Percentiles rank a stretch among this genome's conserved stretches.
phyloP scores from a whole-genome alignment of 176 grass and related monocot species.

The Triticum monococcum region DNA sequence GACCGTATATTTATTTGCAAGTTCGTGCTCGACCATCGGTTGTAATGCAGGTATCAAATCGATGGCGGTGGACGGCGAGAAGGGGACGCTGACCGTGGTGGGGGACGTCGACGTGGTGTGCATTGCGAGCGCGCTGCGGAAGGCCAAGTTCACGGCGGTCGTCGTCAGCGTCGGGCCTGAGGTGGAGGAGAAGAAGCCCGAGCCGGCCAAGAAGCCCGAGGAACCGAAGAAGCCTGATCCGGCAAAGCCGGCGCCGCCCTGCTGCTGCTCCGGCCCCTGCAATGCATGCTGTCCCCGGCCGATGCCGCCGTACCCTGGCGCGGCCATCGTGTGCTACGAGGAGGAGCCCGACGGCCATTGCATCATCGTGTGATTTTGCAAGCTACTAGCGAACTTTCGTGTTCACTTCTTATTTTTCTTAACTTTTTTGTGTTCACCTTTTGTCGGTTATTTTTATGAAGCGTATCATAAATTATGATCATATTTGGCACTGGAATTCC shows the following conservation, averaged over 20 bases:
- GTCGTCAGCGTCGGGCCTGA: conserved; percentile 63
- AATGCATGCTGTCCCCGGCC: background rate
- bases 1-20: background rate
- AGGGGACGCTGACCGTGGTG: conserved; percentile 55
- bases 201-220: conserved; percentile 31
- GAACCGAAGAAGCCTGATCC: conserved; percentile 14
- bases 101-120: conserved; percentile 56
- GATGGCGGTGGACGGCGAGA: conserved; percentile 51
- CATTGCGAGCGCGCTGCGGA: conserved; percentile 43
- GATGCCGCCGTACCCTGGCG: background rate
- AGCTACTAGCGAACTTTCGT: background rate
- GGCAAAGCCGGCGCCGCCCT: background rate
- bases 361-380: conserved; percentile 14
- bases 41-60: conserved; percentile 57
- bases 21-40: background rate
- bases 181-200: conserved; percentile 47
- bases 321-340: conserved; percentile 25
- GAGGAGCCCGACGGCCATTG: background rate
- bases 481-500: too few species aligned
- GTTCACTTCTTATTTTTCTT: background rate
- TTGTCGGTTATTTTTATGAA: too few species aligned
- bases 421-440: background rate
- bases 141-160: conserved; percentile 26
- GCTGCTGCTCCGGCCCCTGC: conserved; percentile 14
- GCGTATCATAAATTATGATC: too few species aligned